phyloP scores from a whole-genome alignment of 495 filamentous ascomycete genomes.

The Penicillium herquei region DNA sequence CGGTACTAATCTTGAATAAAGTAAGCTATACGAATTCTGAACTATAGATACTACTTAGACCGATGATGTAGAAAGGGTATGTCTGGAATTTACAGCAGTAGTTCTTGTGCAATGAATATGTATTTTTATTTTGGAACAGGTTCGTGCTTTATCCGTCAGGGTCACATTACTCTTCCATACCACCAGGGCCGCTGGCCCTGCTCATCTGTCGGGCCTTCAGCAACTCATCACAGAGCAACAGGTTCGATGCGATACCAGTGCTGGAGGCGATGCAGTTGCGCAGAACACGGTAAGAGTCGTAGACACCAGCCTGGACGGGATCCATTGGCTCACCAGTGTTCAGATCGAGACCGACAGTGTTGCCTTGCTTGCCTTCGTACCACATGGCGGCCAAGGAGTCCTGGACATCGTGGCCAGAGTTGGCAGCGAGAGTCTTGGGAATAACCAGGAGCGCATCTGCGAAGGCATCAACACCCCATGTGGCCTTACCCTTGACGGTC shows the following conservation, averaged over 20 bases:
- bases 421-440: constrained; percentile 94
- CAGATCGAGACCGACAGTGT: constrained; percentile 82
- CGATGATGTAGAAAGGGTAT: too few relatives aligned
- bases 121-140: constrained; percentile 29
- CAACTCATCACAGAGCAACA: constrained; percentile 94
- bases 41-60: too few relatives aligned
- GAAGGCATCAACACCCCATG: constrained; percentile 91
- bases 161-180: constrained; percentile 45
- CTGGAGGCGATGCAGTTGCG: constrained; percentile 92
- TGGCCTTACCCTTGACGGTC: constrained; percentile 94
- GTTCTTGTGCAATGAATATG: constrained; percentile 8
- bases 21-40: too few relatives aligned
- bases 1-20: too few relatives aligned
- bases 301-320: constrained; percentile 88
- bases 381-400: constrained; percentile 82
- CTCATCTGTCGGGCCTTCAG: constrained; percentile 97
- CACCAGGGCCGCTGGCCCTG: constrained; percentile 40
- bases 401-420: constrained; percentile 94
- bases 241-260: constrained; percentile 91
- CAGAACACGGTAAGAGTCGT: constrained; percentile 92
- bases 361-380: constrained; percentile 81
- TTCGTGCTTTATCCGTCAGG: constrained; percentile 20
- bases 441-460: constrained; percentile 92
- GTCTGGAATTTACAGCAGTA: too few relatives aligned
- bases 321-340: constrained; percentile 91